Conservation (phyloP, 1,284 basidiomycete species). For the Cryptococcus floricola region DNA sequence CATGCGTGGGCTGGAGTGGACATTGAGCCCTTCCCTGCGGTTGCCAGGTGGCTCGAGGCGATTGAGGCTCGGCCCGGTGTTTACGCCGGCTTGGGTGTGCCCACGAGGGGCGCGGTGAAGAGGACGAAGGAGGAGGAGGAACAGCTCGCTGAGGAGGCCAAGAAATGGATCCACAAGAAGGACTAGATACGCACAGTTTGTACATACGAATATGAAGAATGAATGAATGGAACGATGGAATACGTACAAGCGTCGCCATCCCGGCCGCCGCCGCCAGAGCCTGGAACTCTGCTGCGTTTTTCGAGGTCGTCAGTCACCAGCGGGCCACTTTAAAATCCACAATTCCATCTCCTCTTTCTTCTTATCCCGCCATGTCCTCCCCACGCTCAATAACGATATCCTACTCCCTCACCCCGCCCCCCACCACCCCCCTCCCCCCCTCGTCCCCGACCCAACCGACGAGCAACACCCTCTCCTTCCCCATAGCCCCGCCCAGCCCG, state of each 20-base stretch:
- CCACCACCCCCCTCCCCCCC: conserved; percentile 4
- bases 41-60: conserved; percentile 56
- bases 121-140: conserved; percentile 28
- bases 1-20: conserved; percentile 54
- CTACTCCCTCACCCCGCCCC: conserved; percentile 22
- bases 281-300: too few species aligned
- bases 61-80: conserved; percentile 51
- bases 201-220: too few species aligned
- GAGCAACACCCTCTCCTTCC: conserved; percentile 3
- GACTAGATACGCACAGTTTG: too few species aligned
- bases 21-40: conserved; percentile 58
- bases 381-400: conserved; percentile 11
- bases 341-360: too few species aligned
- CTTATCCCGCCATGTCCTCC: background rate
- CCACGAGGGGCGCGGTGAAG: conserved; percentile 19
- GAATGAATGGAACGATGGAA: too few species aligned
- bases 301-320: too few species aligned
- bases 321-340: too few species aligned
- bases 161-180: conserved; percentile 12
- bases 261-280: too few species aligned
- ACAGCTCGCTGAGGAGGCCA: conserved; percentile 14
- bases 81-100: conserved; percentile 47
- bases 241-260: too few species aligned
- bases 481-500: conserved; percentile 1
- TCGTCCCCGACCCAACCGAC: conserved; percentile 5